Evolutionary conservation across 257 asterid genomes (phyloP), one percentile per base, ranked within the genome.

Genomic region (Scutellaria barbata): DNA sequence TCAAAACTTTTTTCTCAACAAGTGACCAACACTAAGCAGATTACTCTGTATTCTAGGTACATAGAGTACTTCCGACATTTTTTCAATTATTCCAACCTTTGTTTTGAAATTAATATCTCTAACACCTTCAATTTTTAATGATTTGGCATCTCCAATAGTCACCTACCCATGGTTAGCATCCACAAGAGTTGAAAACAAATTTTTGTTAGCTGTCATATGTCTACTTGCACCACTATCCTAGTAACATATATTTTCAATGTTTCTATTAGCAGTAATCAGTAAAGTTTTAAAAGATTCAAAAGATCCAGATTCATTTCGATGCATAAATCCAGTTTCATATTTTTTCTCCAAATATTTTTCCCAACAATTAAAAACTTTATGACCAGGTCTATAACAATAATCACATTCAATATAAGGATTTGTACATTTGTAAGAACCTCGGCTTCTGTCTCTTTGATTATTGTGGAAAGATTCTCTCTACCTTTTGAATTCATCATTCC

Each of bases 51-150:
- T 3, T 0, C 47, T 59, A 0, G 46, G 59, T 13, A 65, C 59
- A 6, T 65, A 47, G 8, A 47, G 16, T 25, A 65, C 71, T 33
- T 65, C 59, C 2, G 59, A 48, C 59, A 65, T 30, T 2, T 48
- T 65, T 16, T 65, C 35, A 10, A 48, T 0, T n/a, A n/a, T 48
- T 5, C 40, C 53, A 10, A 39, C 12, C 8, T 60, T 60, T 9
- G 33, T 10, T 62, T 39, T 60, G 45, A 33, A 35, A 4, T 18
- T 0, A 30, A 33, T 58, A 12, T 58, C 64, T 1, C 46, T 45
- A 58, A 58, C 45, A 4, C 64, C 64, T 58, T 58, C 45, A 35
- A 58, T 30, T 58, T 58, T 58, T n/a, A n/a, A n/a, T n/a, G n/a
- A 8, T 7, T 43, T 10, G 9, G 11, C n/a, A 6, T 10, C n/a